Evolutionary conservation across 2,329 filamentous ascomycete genomes (phyloP).

Genomic region (Colletotrichum falcatum): DNA sequence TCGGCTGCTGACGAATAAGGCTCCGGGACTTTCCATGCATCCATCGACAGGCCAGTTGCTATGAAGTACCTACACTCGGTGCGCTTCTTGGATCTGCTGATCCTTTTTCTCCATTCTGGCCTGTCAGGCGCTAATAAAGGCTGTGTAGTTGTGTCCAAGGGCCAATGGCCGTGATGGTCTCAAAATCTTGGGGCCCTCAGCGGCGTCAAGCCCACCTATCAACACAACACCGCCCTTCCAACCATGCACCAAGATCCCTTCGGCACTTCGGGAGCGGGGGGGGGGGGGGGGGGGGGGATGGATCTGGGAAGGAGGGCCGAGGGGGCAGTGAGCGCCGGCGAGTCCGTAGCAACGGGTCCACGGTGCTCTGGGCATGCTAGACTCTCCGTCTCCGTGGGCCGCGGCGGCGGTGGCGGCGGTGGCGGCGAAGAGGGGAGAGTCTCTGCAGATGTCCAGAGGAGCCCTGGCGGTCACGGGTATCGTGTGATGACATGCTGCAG

Average conservation of each 20-base stretch:
- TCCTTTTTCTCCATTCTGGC: conserved; percentile 18
- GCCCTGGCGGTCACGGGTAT: conserved; percentile 4
- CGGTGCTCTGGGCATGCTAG: conserved; percentile 9
- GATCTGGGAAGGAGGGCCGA: conserved; percentile 10
- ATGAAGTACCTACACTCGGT: conserved; percentile 21
- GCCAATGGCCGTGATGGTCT: conserved; percentile 36
- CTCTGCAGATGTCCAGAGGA: not conserved
- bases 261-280: not conserved
- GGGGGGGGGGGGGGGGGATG: conserved; percentile 13
- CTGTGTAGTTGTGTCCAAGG: conserved; percentile 16
- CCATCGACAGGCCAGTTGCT: not conserved
- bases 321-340: conserved; percentile 36
- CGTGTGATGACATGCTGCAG: conserved; percentile 40
- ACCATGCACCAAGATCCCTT: conserved; percentile 4
- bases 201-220: conserved; percentile 15
- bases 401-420: not conserved
- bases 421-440: not conserved
- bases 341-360: conserved; percentile 29
- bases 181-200: conserved; percentile 29
- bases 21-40: not conserved
- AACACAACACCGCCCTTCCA: conserved; percentile 19
- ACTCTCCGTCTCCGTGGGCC: conserved; percentile 11
- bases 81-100: conserved; percentile 37
- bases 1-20: conserved; percentile 19
- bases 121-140: conserved; percentile 32